Evolutionary conservation across 306 rosid genomes (phyloP), one percentile per base, ranked within the genome.

Genomic region (Cyamopsis tetragonoloba): DNA sequence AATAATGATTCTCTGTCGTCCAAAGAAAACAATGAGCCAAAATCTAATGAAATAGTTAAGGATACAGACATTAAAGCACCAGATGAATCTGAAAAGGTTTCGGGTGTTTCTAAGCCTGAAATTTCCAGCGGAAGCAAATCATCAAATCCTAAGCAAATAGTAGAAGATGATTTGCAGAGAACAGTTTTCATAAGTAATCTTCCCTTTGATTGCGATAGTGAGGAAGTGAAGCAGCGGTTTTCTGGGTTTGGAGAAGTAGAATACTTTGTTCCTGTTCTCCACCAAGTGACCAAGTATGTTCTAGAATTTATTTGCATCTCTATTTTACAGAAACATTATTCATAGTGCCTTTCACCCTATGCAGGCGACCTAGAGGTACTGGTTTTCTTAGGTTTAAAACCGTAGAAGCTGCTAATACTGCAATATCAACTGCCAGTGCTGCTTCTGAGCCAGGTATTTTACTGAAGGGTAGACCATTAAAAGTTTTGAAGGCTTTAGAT

Each of bases 281-380:
- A 93, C 80, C 92, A 50, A 68, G 85, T 93, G 37, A 88, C 99
- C 68, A 88, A 83, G 99, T 93, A 88, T 24, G 92, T 38, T 30
- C 22, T 20, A 14, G n/a, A 47, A 37, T 24, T 15, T 28, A 43
- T 75, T 66, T 64, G 24, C 3, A 17, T 59, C 26, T 28, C n/a
- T 37, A 56, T 66, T 39, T 35, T n/a, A 59, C 56, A 3, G 7
- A 42, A n/a, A 66, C 57, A 44, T 70, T 66, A 60, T 73, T 73
- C 55, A 78, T 80, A 22, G 49, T 22, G 49, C 58, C 27, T 67
- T 26, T 60, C 71, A 28, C 61, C 83, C 72, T 30, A 73, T 81
- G 72, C 83, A 93, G 99, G 83, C 95, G 99, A 62, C 97, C 95
- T 17, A 87, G 76, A 76, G 97, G 99, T 63, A 88, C 97, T 58